Evolutionary conservation across 495 filamentous ascomycete species (phyloP), one percentile per base, ranked within the genome.

Genomic region (Penicillium soppii): DNA sequence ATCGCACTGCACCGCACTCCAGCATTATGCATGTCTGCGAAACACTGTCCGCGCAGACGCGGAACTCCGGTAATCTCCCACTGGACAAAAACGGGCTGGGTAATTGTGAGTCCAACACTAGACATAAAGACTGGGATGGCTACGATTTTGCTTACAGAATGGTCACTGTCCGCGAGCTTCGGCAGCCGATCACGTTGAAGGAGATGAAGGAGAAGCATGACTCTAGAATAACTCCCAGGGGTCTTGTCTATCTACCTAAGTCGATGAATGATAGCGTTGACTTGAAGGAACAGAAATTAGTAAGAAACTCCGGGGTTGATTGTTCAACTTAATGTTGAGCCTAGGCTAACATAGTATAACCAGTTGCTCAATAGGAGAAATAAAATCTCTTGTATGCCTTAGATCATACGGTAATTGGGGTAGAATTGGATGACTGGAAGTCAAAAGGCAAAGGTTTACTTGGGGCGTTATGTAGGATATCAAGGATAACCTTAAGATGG

Each of bases 11-110:
- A 4, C 50, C 41, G n/a, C 41, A 52, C 29, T 46, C 23, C n/a
- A 44, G 41, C 21, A 46, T 52, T 30, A 52, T 41, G 8, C 50
- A 52, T 35, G 33, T 52, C 50, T 52, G 50, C 20, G 50, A 52
- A 26, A 47, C 4, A 10, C 17, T 21, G 4, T 29, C 20, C 4
- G 50, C 50, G 2, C 30, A n/a, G 17, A 52, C 50, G 7, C 32
- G 41, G 20, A 39, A 47, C 15, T 0, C 26, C 4, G 33, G 23
- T 20, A 30, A 46, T 26, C 3, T 8, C 9, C 41, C 19, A 19
- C 47, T 50, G 7, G 35, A 38, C 9, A 17, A 38, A 19, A 38
- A 38, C 15, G 35, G 35, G 35, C 15, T 38, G 15, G 35, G 35
- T 20, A 38, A 21, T 19, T 15, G 2, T 17, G 35, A 38, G 20